Evolutionary conservation across 2,329 filamentous ascomycete genomes (phyloP).

Genomic region (Truncatella angustata): DNA sequence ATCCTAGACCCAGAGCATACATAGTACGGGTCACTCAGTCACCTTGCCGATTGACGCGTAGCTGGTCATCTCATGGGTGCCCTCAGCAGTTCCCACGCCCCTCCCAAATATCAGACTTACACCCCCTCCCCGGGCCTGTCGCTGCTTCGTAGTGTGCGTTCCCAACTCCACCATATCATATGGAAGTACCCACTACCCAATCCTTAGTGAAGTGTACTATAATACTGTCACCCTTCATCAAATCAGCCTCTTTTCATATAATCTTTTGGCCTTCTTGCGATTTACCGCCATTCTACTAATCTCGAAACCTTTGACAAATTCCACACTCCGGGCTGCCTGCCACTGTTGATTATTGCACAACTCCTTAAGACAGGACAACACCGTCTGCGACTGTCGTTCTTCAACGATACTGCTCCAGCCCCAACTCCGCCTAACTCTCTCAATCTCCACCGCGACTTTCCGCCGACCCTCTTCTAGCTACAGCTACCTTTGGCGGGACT

Average conservation of each 20-base stretch:
- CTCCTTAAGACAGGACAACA: too few relatives aligned
- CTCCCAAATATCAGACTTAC: neutral
- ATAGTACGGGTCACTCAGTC: neutral
- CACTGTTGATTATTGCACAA: too few relatives aligned
- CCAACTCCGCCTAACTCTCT: neutral
- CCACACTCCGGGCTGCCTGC: neutral
- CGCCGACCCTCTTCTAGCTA: neutral
- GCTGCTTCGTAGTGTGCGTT: neutral
- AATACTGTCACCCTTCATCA: conserved; percentile 12
- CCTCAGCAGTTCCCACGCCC: neutral
- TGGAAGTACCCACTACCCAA: conserved; percentile 11
- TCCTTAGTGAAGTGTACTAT: conserved; percentile 15
- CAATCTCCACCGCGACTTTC: neutral
- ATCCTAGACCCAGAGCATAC: conserved; percentile 6
- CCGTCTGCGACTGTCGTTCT: too few relatives aligned
- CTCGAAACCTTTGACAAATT: neutral
- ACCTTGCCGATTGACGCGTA: conserved; percentile 9
- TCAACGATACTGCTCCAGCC: neutral
- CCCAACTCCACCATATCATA: conserved; percentile 12
- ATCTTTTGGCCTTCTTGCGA: conserved; percentile 8
- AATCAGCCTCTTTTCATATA: conserved; percentile 12
- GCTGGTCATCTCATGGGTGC: conserved; percentile 5
- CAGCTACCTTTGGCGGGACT: neutral
- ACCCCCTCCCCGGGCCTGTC: conserved; percentile 1
- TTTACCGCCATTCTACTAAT: conserved; percentile 7